Percentiles rank a stretch among this genome's conserved stretches.
Evolutionary conservation across 352 stramenopile genomes (phyloP).

Genomic region (Phytophthora pistaciae): DNA sequence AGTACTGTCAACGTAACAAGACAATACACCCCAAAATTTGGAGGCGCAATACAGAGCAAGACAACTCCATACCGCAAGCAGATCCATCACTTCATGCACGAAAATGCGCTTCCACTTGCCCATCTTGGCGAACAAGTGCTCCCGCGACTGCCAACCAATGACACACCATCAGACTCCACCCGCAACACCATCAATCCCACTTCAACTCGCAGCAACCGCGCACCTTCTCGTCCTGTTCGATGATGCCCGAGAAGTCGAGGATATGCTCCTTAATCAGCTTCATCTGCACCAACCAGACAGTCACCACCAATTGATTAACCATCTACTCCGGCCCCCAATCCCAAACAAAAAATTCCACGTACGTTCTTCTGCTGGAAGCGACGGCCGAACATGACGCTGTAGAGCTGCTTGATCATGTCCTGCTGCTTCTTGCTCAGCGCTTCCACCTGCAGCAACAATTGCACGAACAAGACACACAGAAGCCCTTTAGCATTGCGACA

Average conservation of each 20-base stretch:
- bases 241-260: slow-evolving; percentile 76
- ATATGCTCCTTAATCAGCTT: slow-evolving; percentile 86
- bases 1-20: slow-evolving; percentile 3
- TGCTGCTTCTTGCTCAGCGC: slow-evolving; percentile 76
- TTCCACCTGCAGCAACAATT: slow-evolving; percentile 48
- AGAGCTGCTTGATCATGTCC: slow-evolving; percentile 84
- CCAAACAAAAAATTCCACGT: slow-evolving; percentile 17
- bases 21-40: slow-evolving; percentile 1
- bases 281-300: slow-evolving; percentile 42
- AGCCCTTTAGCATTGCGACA: not conserved
- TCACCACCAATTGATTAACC: not conserved
- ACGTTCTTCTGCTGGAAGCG: slow-evolving; percentile 87
- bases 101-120: slow-evolving; percentile 77
- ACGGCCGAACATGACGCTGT: slow-evolving; percentile 80
- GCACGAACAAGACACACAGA: not conserved
- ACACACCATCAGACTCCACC: not conserved
- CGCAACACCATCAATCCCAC: not conserved
- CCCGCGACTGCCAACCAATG: slow-evolving; percentile 48
- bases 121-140: slow-evolving; percentile 70
- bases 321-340: not conserved
- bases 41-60: not conserved
- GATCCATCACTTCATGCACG: slow-evolving; percentile 80
- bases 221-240: slow-evolving; percentile 77
- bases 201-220: not conserved
- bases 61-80: slow-evolving; percentile 60